phyloP scores from a whole-genome alignment of 2,329 filamentous ascomycete species.

The Hypoxylon sp. region DNA sequence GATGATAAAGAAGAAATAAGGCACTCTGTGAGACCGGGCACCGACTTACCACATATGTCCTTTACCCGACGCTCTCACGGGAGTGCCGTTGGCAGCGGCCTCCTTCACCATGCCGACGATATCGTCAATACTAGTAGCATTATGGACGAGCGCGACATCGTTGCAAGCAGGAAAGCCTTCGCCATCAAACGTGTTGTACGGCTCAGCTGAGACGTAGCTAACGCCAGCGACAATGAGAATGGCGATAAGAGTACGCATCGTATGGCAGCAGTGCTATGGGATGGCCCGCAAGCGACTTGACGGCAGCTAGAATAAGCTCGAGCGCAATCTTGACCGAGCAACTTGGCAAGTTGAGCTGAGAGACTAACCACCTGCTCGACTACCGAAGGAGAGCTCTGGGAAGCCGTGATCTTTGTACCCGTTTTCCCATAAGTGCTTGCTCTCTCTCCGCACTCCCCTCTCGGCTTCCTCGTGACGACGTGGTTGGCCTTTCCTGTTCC shows the following conservation, averaged over 20 bases:
- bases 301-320: slow-evolving; percentile 24
- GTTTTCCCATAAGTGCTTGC: not conserved
- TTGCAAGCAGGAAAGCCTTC: slow-evolving; percentile 60
- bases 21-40: not conserved
- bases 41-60: slow-evolving; percentile 57
- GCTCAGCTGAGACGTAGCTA: slow-evolving; percentile 41
- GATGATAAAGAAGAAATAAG: slow-evolving; percentile 1
- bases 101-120: slow-evolving; percentile 57
- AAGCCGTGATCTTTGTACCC: slow-evolving; percentile 30
- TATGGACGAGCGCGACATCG: slow-evolving; percentile 58
- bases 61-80: slow-evolving; percentile 61
- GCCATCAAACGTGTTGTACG: slow-evolving; percentile 64
- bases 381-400: slow-evolving; percentile 21
- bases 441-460: not conserved
- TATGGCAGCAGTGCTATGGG: slow-evolving; percentile 14
- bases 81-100: slow-evolving; percentile 54
- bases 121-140: slow-evolving; percentile 59
- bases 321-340: slow-evolving; percentile 17
- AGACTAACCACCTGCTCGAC: slow-evolving; percentile 1
- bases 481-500: slow-evolving; percentile 21
- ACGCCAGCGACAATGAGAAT: slow-evolving; percentile 29
- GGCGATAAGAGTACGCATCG: slow-evolving; percentile 39
- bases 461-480: slow-evolving; percentile 33
- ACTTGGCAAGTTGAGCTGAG: slow-evolving; percentile 9
- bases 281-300: slow-evolving; percentile 11